These are phyloP conservation scores for Luzula sylvatica DNA, from an alignment of 176 grass and related monocot species.

Conservation along the genomic window DNA sequence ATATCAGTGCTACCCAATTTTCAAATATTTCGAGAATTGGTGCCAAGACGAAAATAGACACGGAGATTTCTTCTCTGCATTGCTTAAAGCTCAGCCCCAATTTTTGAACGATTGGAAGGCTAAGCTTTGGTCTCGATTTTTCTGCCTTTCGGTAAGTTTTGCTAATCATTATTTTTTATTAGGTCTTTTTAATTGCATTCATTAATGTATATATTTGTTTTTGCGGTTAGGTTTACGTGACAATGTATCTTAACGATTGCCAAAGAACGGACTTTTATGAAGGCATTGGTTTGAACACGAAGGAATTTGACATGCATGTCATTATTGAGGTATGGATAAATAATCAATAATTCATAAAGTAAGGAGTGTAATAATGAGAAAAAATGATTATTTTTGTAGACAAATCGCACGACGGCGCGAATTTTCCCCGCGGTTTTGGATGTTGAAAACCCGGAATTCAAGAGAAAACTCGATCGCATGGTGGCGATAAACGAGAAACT, in stretches of 20 bases:
- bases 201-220: conserved; percentile 13
- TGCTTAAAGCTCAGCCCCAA: conserved; percentile 85
- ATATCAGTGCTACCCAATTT: conserved; percentile 91
- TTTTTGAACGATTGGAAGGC: conserved; percentile 99
- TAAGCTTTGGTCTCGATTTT: conserved; percentile 93
- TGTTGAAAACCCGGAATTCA: conserved; percentile 95
- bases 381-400: conserved; percentile 35
- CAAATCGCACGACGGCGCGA: conserved; percentile 80
- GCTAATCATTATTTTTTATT: conserved; percentile 3
- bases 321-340: conserved; percentile 70
- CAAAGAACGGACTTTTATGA: conserved; percentile 82
- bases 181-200: conserved; percentile 4
- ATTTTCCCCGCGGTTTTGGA: conserved; percentile 93
- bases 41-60: conserved; percentile 98
- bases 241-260: conserved; percentile 98
- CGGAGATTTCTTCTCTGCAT: conserved; percentile 84
- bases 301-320: conserved; percentile 99
- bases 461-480: conserved; percentile 88
- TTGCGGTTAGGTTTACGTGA: conserved; percentile 71
- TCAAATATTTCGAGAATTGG: conserved; percentile 99
- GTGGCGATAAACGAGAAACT: conserved; percentile 71
- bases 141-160: conserved; percentile 87
- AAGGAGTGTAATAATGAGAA: neutral
- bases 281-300: conserved; percentile 84
- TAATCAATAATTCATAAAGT: neutral